Evolutionary conservation across 176 grass and related monocot genomes (phyloP).

Genomic region (Dendrocalamus sinicus): DNA sequence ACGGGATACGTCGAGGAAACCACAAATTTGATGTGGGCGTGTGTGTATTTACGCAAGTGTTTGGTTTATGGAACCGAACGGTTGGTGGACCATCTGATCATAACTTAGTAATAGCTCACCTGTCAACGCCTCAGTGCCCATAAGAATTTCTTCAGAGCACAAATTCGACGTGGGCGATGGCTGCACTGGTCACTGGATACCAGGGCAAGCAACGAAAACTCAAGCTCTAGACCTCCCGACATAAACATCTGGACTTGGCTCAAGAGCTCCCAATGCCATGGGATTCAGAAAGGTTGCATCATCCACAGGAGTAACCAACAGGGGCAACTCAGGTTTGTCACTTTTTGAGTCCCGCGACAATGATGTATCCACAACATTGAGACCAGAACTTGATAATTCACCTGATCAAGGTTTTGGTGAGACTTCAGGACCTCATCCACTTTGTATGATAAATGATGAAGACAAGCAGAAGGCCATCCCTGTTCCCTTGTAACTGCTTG

Average conservation of each 20-base stretch:
- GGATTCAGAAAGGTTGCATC: constrained; percentile 44
- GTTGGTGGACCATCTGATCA: too few relatives aligned
- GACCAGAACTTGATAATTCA: constrained; percentile 1
- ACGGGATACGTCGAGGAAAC: too few relatives aligned
- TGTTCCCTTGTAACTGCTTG: constrained; percentile 41
- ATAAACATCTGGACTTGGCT: constrained; percentile 61
- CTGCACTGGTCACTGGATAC: background rate
- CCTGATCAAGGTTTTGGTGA: constrained; percentile 27
- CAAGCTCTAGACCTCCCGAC: constrained; percentile 24
- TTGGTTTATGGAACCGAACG: too few relatives aligned
- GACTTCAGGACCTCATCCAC: constrained; percentile 59
- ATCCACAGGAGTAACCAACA: constrained; percentile 2
- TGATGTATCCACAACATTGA: background rate
- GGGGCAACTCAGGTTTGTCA: constrained; percentile 50
- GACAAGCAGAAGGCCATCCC: constrained; percentile 33
- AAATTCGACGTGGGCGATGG: background rate
- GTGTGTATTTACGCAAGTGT: too few relatives aligned
- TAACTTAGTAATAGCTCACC: too few relatives aligned
- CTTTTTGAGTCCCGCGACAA: background rate
- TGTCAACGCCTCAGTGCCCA: too few relatives aligned
- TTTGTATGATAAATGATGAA: constrained; percentile 47
- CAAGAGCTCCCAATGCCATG: constrained; percentile 64
- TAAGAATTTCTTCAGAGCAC: too few relatives aligned
- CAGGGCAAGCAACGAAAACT: background rate
- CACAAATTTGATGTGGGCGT: too few relatives aligned